A percentile compares a stretch with the other conserved stretches of the same genome.
Conservation (phyloP, 1,139 yeast genomes). For the Hansenula sp. region DNA sequence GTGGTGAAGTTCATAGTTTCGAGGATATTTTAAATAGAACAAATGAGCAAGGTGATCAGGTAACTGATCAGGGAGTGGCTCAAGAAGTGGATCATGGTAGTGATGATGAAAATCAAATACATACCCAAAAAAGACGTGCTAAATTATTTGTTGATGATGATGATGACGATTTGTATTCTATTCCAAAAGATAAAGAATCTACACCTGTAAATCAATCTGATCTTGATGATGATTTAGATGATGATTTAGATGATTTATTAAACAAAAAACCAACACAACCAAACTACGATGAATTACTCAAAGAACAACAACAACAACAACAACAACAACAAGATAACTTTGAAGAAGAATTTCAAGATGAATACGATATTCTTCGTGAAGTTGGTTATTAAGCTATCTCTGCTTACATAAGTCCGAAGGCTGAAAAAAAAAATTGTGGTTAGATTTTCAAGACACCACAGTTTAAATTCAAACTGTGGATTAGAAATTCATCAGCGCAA, state of each 20-base stretch:
- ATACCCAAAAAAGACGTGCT: background rate
- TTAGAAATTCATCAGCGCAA: no score
- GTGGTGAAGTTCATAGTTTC: background rate
- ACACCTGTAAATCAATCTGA: no score
- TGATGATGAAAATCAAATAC: background rate
- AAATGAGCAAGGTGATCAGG: no score
- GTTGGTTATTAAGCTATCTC: background rate
- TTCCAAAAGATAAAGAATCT: no score
- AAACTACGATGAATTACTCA: background rate
- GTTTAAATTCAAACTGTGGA: background rate
- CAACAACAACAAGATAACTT: background rate
- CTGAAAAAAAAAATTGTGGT: background rate
- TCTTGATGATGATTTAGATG: background rate
- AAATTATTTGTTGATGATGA: slow-evolving; percentile 1
- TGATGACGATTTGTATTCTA: slow-evolving; percentile 1
- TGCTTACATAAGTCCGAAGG: background rate
- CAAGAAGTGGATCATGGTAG: background rate
- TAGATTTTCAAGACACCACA: no score
- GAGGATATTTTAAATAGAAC: no score
- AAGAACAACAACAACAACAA: background rate
- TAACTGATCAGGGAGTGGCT: no score
- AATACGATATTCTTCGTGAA: background rate
- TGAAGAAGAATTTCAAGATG: background rate
- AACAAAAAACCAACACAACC: background rate
- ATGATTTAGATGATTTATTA: background rate